These are phyloP conservation scores for Penicillium mononematosum DNA, from an alignment of 495 filamentous ascomycete species.

Conservation along the genomic window DNA sequence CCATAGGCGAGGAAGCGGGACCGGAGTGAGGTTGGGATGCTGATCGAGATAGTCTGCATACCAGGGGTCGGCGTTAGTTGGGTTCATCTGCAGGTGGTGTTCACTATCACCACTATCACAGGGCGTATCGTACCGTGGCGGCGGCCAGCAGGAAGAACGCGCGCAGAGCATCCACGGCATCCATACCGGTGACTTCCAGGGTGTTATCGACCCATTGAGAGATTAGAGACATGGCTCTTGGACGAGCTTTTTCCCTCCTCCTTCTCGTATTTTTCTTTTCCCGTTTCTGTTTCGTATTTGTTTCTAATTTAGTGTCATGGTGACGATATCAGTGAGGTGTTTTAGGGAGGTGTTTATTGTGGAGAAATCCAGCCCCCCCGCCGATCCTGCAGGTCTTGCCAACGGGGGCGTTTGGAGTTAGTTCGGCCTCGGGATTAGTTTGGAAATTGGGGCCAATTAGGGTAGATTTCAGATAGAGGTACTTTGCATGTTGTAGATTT, in stretches of 20 bases:
- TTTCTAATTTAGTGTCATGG: background rate
- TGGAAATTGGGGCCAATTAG: background rate
- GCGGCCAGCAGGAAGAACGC: conserved; percentile 47
- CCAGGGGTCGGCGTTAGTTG: conserved; percentile 23
- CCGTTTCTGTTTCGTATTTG: background rate
- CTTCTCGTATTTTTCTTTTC: background rate
- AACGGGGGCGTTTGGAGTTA: conserved; percentile 7
- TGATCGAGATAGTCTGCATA: conserved; percentile 53
- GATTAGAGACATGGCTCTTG: conserved; percentile 25
- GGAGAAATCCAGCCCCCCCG: conserved; percentile 10
- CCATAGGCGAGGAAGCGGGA: conserved; percentile 60
- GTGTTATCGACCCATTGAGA: conserved; percentile 23
- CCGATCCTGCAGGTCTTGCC: conserved; percentile 3
- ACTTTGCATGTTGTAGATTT: background rate
- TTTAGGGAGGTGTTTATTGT: conserved; percentile 8
- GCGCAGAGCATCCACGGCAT: conserved; percentile 43
- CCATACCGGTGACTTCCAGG: conserved; percentile 36
- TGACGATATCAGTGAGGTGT: conserved; percentile 7
- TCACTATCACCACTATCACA: conserved; percentile 18
- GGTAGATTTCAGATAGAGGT: background rate
- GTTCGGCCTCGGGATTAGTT: conserved; percentile 5
- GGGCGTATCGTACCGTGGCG: conserved; percentile 44
- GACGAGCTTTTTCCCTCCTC: background rate
- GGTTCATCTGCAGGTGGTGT: conserved; percentile 1
- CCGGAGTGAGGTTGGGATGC: conserved; percentile 49